Evolutionary conservation across 2,329 filamentous ascomycete species (phyloP).

Genomic region (Botrytis aclada): DNA sequence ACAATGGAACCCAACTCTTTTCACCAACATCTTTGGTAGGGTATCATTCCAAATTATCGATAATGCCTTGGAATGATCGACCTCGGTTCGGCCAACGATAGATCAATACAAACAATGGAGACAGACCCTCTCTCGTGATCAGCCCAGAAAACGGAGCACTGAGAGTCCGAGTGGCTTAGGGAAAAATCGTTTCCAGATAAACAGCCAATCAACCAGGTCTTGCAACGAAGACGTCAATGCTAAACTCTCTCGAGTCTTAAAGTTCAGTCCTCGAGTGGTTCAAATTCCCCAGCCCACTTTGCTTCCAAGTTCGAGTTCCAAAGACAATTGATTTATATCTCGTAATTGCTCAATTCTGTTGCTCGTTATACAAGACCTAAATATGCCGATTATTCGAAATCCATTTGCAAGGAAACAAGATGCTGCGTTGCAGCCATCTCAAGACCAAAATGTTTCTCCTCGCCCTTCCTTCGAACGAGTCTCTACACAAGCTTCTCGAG

Average conservation of each 20-base stretch:
- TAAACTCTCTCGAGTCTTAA: neutral
- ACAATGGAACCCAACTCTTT: neutral
- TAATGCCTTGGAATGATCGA: conserved; percentile 4
- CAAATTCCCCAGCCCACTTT: conserved; percentile 2
- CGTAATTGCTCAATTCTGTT: neutral
- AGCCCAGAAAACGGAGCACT: conserved; percentile 14
- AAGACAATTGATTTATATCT: conserved; percentile 15
- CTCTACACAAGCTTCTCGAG: conserved; percentile 60
- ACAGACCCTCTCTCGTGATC: conserved; percentile 15
- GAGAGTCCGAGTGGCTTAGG: conserved; percentile 19
- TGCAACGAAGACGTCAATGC: conserved; percentile 3
- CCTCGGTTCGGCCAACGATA: conserved; percentile 14
- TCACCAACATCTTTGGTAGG: neutral
- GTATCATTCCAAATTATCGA: neutral
- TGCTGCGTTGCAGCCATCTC: conserved; percentile 27
- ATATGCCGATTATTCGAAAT: conserved; percentile 49
- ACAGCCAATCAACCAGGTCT: conserved; percentile 11
- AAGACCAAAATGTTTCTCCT: conserved; percentile 48
- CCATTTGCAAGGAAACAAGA: conserved; percentile 62
- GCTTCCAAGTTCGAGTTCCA: neutral
- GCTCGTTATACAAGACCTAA: neutral
- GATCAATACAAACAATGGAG: neutral
- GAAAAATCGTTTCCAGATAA: conserved; percentile 6
- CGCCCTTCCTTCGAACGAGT: conserved; percentile 58
- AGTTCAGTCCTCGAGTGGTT: neutral